Evolutionary conservation across 2,329 filamentous ascomycete genomes (phyloP).

Genomic region (Penicillium corylophilum): DNA sequence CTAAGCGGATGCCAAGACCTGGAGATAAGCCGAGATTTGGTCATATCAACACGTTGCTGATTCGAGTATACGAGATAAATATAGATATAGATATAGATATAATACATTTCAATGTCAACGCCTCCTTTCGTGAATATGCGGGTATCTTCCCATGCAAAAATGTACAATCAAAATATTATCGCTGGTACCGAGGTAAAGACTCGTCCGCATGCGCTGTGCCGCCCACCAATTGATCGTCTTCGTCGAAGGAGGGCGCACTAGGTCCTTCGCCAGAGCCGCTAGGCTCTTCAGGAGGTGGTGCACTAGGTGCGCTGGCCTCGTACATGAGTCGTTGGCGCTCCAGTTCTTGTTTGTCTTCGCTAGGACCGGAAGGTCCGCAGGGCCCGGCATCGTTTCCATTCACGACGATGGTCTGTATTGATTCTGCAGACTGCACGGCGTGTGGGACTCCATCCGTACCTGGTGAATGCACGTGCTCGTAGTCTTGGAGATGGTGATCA

Average conservation of each 20-base stretch:
- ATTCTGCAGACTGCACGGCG: slow-evolving; percentile 30
- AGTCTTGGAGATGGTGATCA: slow-evolving; percentile 56
- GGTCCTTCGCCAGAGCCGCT: slow-evolving; percentile 35
- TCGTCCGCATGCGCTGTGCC: slow-evolving; percentile 39
- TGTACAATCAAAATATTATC: slow-evolving; percentile 29
- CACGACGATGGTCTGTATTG: slow-evolving; percentile 31
- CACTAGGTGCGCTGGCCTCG: slow-evolving; percentile 61
- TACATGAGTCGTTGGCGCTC: slow-evolving; percentile 64
- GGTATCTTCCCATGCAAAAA: slow-evolving; percentile 36
- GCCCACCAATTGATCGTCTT: slow-evolving; percentile 50
- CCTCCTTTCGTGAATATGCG: slow-evolving; percentile 20
- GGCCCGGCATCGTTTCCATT: slow-evolving; percentile 45
- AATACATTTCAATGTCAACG: slow-evolving; percentile 20
- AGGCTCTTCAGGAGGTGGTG: slow-evolving; percentile 20
- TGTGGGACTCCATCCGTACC: slow-evolving; percentile 20
- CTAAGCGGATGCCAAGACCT: slow-evolving; percentile 22
- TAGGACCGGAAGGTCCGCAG: slow-evolving; percentile 28
- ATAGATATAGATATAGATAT: slow-evolving; percentile 13
- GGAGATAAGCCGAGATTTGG: slow-evolving; percentile 10
- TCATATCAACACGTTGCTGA: neutral
- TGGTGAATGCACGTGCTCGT: slow-evolving; percentile 29
- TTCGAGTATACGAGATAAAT: neutral
- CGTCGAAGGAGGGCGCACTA: slow-evolving; percentile 60
- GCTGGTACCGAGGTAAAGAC: slow-evolving; percentile 46
- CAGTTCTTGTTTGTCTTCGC: slow-evolving; percentile 77